Base-by-base conservation (phyloP, 73 alveolate genomes). In the Symbiodinium pilosum region DNA sequence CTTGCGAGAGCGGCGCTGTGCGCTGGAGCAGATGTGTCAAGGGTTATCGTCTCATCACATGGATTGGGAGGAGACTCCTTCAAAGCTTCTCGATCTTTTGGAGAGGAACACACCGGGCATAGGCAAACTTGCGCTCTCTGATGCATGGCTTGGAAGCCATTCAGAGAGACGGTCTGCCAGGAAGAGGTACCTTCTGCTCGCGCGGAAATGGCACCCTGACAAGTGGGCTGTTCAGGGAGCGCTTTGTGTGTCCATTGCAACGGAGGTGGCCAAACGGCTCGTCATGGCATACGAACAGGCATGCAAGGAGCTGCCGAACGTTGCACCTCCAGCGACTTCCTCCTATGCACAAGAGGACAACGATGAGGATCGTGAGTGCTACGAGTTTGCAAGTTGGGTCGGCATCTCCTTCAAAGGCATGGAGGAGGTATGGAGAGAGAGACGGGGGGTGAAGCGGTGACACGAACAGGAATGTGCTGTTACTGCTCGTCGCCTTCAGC, bases 301-400 rank as follows among this genome's bases (percentile, higher is more conserved):
- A 2, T 42, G 89, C 97, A 21, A 14, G 24, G 73, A 88, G 43
- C 69, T 88, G 87, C 95, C 95, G 24, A 77, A 39, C 28, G 30
- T 1, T 9, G 36, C 51, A 1, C 40, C 68, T 26, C 47, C 69
- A 28, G 36, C 73, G 30, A n/a, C 68, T 68, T 4, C 64, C 81
- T 28, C 18, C 30, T 34, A 32, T 64, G 81, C 81, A 3, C 81
- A 56, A 16, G 97, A 68, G n/a, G 97, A 91, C 41, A 86, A 91
- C 40, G 97, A 91, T 42, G 97, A 91, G 97, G 54, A 68, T 43
- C 97, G 97, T n/a, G 97, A 91, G 77, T 91, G 97, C 85, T 20
- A 43, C 32, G 97, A 91, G 97, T 91, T 91, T n/a, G 97, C 97
- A 40, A 91, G 97, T 43, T 91, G 97, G 97, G 97, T 91, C 18